A percentile compares a stretch with the other conserved stretches of the same genome.
Conservation (phyloP, 2,329 filamentous ascomycete genomes). For the Aspergillus viridinutans region DNA sequence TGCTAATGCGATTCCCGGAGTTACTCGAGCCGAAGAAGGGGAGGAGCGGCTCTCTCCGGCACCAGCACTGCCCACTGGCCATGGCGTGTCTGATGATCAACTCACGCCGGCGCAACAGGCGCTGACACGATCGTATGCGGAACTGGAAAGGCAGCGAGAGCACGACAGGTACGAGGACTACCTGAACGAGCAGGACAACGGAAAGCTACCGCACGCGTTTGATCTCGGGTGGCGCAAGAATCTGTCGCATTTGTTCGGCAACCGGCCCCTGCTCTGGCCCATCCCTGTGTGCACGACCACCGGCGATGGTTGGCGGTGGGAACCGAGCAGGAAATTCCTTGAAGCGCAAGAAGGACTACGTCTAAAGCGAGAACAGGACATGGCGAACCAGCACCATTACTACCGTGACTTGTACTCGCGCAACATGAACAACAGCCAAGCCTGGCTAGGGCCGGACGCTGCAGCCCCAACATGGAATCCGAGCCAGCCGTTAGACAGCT, state of each 20-base stretch:
- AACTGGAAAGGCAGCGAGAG: conserved; percentile 61
- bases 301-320: conserved; percentile 93
- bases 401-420: conserved; percentile 34
- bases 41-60: conserved; percentile 52
- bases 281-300: conserved; percentile 79
- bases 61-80: conserved; percentile 6
- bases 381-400: conserved; percentile 27
- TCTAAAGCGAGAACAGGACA: conserved; percentile 26
- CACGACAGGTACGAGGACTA: conserved; percentile 70
- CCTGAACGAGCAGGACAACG: conserved; percentile 82
- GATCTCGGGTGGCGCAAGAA: conserved; percentile 82
- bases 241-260: conserved; percentile 75
- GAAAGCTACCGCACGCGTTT: conserved; percentile 87
- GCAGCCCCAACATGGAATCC: conserved; percentile 18
- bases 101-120: conserved; percentile 45
- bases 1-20: conserved; percentile 72
- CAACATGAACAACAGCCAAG: conserved; percentile 28
- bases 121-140: conserved; percentile 47
- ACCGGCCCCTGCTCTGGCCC: conserved; percentile 66
- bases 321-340: conserved; percentile 74
- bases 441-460: conserved; percentile 20
- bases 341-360: conserved; percentile 49
- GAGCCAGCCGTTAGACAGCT: conserved; percentile 14
- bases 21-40: conserved; percentile 77
- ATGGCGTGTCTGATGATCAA: conserved; percentile 5